Percentiles rank a stretch among this genome's conserved stretches.
These are phyloP conservation scores for Cystobasidium sp. DNA, from an alignment of 1,284 basidiomycete genomes.

Conservation along the genomic window DNA sequence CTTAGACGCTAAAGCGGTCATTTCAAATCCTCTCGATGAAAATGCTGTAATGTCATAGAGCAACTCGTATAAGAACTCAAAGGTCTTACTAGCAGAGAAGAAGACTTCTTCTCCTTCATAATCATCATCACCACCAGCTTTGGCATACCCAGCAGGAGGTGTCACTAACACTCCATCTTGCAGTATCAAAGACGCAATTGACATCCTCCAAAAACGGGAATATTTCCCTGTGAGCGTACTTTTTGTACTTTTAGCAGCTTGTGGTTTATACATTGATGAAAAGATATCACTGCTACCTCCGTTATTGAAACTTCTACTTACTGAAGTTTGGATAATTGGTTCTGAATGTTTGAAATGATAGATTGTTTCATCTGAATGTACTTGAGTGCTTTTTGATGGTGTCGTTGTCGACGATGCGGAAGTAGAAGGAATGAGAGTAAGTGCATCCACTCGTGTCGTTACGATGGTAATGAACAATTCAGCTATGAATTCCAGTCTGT, in stretches of 20 bases:
- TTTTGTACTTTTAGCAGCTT: not conserved
- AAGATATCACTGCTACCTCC: not conserved
- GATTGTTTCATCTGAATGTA: not conserved
- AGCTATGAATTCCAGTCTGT: conserved; percentile 22
- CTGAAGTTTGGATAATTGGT: not conserved
- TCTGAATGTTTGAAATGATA: not conserved
- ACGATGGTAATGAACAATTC: conserved; percentile 12
- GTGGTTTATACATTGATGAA: conserved; percentile 12
- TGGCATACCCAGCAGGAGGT: not conserved
- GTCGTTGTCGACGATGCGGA: not conserved
- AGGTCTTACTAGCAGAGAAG: not conserved
- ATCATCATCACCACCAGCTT: too few species aligned
- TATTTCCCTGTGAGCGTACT: not conserved
- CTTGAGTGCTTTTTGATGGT: not conserved
- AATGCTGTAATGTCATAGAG: not conserved
- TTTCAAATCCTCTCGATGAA: not conserved
- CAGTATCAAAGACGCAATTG: conserved; percentile 5
- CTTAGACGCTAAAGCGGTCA: conserved; percentile 1
- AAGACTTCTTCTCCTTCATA: too few species aligned
- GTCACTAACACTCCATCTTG: not conserved
- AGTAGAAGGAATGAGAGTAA: not conserved
- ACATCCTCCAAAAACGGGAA: conserved; percentile 8
- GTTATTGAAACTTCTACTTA: too few species aligned
- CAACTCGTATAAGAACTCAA: conserved; percentile 8
- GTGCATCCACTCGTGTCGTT: conserved; percentile 7